phyloP scores from a whole-genome alignment of 2,329 filamentous ascomycete species.

The Juglanconis juglandina region DNA sequence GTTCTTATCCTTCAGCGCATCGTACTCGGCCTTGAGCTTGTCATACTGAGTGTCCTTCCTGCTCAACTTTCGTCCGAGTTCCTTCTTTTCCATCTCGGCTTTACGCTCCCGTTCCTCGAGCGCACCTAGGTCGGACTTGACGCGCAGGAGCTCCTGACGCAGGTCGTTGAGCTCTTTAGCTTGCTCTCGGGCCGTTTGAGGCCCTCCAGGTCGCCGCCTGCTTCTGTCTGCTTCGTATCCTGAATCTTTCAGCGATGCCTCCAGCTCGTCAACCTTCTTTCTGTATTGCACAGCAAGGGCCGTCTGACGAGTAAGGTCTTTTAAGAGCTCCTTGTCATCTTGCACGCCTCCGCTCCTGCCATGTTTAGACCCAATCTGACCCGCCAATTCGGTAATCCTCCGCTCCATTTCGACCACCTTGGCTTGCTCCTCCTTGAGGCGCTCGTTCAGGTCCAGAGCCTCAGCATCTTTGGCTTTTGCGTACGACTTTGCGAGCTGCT shows the following conservation, averaged over 20 bases:
- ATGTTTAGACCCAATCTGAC: constrained; percentile 45
- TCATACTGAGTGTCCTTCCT: constrained; percentile 32
- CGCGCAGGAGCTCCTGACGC: constrained; percentile 48
- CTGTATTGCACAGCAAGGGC: constrained; percentile 56
- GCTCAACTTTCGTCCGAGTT: constrained; percentile 28
- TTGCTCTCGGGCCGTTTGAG: constrained; percentile 51
- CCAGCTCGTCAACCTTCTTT: constrained; percentile 57
- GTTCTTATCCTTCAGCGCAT: constrained; percentile 53
- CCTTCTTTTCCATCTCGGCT: constrained; percentile 35
- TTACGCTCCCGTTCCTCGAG: constrained; percentile 42
- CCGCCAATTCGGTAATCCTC: constrained; percentile 57
- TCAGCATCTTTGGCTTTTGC: constrained; percentile 75
- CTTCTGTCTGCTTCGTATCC: constrained; percentile 29
- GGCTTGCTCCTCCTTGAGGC: constrained; percentile 65
- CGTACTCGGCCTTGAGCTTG: constrained; percentile 46
- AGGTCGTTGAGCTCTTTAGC: constrained; percentile 49
- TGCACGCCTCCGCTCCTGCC: constrained; percentile 35
- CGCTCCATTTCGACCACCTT: constrained; percentile 63
- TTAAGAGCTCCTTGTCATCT: constrained; percentile 46
- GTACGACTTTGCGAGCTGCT: constrained; percentile 74
- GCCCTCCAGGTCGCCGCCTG: constrained; percentile 33
- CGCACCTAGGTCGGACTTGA: constrained; percentile 48
- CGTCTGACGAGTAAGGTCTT: constrained; percentile 56
- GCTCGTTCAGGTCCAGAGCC: constrained; percentile 61
- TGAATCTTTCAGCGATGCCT: constrained; percentile 44